These are phyloP conservation scores for Umbilicus rupestris DNA, from an alignment of 164 flowering plant genomes.

Conservation along the genomic window DNA sequence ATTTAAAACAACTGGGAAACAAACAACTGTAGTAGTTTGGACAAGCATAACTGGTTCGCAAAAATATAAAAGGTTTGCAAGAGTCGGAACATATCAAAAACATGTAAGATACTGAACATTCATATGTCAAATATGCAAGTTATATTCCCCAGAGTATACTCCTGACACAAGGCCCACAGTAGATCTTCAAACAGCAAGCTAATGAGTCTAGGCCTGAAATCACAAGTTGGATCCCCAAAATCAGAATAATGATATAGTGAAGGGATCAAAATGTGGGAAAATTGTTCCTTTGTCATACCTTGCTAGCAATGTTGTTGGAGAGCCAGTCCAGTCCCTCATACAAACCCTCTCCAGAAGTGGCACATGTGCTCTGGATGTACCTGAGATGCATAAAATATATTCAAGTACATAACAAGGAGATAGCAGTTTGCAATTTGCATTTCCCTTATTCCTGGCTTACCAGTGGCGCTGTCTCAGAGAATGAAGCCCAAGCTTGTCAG, in stretches of 20 bases:
- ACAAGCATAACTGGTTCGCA: neutral
- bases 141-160: neutral
- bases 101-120: neutral
- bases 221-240: neutral
- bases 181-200: neutral
- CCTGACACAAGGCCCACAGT: neutral
- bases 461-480: slow-evolving; percentile 56
- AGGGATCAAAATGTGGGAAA: neutral
- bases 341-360: slow-evolving; percentile 74
- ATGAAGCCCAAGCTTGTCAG: slow-evolving; percentile 62
- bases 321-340: slow-evolving; percentile 77
- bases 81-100: neutral
- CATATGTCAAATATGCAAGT: neutral
- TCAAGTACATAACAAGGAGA: neutral
- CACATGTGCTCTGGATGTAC: slow-evolving; percentile 82
- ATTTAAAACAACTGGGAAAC: neutral
- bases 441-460: slow-evolving; percentile 14
- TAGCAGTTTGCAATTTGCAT: too few species aligned
- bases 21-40: neutral
- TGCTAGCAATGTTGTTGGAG: slow-evolving; percentile 33
- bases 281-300: slow-evolving; percentile 14
- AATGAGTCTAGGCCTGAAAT: neutral
- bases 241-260: neutral
- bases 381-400: slow-evolving; percentile 17
- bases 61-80: neutral